phyloP scores from a whole-genome alignment of 75 land plant genomes.

The Ceratopteris richardii region DNA sequence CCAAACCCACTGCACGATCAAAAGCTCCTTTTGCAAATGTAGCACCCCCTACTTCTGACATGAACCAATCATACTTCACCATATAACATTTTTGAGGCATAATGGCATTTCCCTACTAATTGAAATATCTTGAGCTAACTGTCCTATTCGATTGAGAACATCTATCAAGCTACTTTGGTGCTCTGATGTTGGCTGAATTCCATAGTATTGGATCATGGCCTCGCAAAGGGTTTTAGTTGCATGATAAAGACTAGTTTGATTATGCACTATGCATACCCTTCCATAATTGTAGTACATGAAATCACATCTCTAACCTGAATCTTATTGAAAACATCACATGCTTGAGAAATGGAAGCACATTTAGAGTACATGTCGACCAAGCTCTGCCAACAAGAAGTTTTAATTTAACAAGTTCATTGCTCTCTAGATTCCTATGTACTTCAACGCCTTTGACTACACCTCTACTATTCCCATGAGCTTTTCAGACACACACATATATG shows the following conservation, averaged over 20 bases:
- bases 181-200: conserved; percentile 23
- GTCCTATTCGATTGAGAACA: conserved; percentile 29
- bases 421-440: conserved; percentile 15
- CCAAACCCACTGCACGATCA: conserved; percentile 13
- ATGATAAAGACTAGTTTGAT: conserved; percentile 22
- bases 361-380: conserved; percentile 29
- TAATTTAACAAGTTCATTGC: conserved; percentile 8
- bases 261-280: conserved; percentile 11
- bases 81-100: conserved; percentile 21
- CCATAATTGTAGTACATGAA: conserved; percentile 19
- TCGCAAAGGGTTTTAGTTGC: conserved; percentile 17
- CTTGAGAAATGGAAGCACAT: conserved; percentile 15
- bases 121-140: conserved; percentile 13
- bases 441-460: conserved; percentile 12
- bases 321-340: conserved; percentile 16
- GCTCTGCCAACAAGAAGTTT: conserved; percentile 27
- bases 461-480: conserved; percentile 19
- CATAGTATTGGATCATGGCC: conserved; percentile 13
- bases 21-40: conserved; percentile 7
- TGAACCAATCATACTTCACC: conserved; percentile 21
- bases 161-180: conserved; percentile 41
- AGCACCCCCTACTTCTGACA: conserved; percentile 14
- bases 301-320: conserved; percentile 32
- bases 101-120: conserved; percentile 27
- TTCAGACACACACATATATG: conserved; percentile 28